phyloP scores from a whole-genome alignment of 257 asterid species.

The Penstemon barbatus region DNA sequence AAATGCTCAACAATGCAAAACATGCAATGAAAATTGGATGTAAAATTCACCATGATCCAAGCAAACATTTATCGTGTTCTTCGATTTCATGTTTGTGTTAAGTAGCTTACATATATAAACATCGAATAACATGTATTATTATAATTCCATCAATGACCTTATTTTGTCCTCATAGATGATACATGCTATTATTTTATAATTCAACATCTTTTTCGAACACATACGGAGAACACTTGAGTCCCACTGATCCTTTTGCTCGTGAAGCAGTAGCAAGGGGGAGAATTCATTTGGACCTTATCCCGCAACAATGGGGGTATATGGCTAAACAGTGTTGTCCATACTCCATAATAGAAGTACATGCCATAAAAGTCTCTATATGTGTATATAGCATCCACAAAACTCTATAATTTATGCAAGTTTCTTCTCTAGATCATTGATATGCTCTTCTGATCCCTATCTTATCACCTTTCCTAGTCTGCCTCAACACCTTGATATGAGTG shows the following conservation, averaged over 20 bases:
- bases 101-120: background rate
- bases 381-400: constrained; percentile 5
- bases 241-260: too few relatives aligned
- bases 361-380: background rate
- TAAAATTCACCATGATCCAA: too few relatives aligned
- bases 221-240: too few relatives aligned
- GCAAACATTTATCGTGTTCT: background rate
- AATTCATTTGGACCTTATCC: background rate
- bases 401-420: background rate
- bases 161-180: background rate
- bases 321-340: background rate
- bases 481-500: background rate
- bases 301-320: background rate
- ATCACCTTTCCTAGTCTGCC: background rate
- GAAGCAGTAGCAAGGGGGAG: too few relatives aligned
- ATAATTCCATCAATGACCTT: background rate
- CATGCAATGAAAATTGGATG: background rate
- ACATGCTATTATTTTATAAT: too few relatives aligned
- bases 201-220: too few relatives aligned
- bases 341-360: constrained; percentile 2
- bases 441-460: constrained; percentile 3
- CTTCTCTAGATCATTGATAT: background rate
- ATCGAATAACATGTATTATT: background rate
- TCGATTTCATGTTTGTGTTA: background rate
- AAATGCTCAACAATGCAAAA: background rate